phyloP scores from a whole-genome alignment of 228 moss, liverwort and hornwort species.

The Sphagnum magellanicum region DNA sequence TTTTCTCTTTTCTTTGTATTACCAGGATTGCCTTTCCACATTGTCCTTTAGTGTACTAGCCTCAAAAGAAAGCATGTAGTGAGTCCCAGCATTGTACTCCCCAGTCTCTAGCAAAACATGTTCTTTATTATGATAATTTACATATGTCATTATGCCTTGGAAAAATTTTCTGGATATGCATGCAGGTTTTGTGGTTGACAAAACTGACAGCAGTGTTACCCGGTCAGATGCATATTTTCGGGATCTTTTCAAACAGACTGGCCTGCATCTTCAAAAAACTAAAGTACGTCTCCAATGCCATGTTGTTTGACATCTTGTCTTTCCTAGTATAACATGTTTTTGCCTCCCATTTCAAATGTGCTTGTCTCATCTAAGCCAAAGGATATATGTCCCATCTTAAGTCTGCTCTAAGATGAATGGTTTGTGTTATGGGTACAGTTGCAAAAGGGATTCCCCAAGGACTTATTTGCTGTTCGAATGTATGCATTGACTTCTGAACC shows the following conservation, averaged over 20 bases:
- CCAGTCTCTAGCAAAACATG: no score
- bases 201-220: slow-evolving; percentile 81
- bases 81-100: no score
- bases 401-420: not conserved
- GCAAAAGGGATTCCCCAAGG: slow-evolving; percentile 91
- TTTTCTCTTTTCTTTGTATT: no score
- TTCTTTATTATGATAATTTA: no score
- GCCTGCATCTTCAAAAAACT: slow-evolving; percentile 68
- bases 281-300: slow-evolving; percentile 36
- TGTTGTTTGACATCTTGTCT: not conserved
- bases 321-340: not conserved
- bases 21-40: no score
- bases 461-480: slow-evolving; percentile 92
- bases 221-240: slow-evolving; percentile 90
- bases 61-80: no score
- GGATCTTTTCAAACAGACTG: slow-evolving; percentile 71
- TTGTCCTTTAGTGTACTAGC: no score
- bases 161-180: not conserved
- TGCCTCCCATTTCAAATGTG: not conserved
- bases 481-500: slow-evolving; percentile 71
- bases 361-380: not conserved
- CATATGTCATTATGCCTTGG: no score
- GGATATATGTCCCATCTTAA: not conserved
- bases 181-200: slow-evolving; percentile 95
- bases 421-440: slow-evolving; percentile 43